phyloP scores from a whole-genome alignment of 225 moss, liverwort and hornwort genomes.

The Bryum argenteum region DNA sequence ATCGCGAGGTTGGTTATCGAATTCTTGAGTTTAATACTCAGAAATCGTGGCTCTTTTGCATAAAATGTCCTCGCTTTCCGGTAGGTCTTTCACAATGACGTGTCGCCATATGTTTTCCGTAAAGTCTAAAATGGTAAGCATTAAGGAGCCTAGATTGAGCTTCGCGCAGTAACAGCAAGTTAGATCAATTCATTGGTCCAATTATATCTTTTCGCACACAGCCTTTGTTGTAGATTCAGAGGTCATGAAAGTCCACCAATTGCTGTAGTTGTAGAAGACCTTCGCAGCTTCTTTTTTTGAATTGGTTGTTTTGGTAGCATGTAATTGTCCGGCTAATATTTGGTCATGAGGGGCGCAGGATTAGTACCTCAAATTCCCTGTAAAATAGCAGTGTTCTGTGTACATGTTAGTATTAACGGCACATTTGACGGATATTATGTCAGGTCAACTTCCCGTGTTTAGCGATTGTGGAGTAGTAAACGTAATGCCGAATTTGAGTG shows the following conservation, averaged over 20 bases:
- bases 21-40: background rate
- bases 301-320: too few species aligned
- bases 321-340: background rate
- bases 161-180: too few species aligned
- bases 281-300: too few species aligned
- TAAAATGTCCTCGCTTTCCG: background rate
- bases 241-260: too few species aligned
- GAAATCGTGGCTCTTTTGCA: constrained; percentile 10
- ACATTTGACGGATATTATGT: background rate
- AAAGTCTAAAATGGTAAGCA: background rate
- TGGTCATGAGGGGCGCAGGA: background rate
- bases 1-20: constrained; percentile 76
- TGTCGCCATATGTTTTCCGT: background rate
- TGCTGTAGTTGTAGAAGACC: too few species aligned
- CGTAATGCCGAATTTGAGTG: constrained; percentile 1
- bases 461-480: constrained; percentile 8
- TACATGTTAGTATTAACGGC: background rate
- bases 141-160: background rate
- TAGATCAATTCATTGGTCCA: too few species aligned
- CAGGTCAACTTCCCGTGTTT: background rate
- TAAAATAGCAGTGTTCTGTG: background rate
- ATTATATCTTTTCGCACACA: too few species aligned
- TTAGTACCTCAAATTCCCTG: background rate
- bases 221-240: too few species aligned
- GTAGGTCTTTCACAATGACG: background rate